Conservation (phyloP, 2,329 filamentous ascomycete species). For the Raffaelea arxii region DNA sequence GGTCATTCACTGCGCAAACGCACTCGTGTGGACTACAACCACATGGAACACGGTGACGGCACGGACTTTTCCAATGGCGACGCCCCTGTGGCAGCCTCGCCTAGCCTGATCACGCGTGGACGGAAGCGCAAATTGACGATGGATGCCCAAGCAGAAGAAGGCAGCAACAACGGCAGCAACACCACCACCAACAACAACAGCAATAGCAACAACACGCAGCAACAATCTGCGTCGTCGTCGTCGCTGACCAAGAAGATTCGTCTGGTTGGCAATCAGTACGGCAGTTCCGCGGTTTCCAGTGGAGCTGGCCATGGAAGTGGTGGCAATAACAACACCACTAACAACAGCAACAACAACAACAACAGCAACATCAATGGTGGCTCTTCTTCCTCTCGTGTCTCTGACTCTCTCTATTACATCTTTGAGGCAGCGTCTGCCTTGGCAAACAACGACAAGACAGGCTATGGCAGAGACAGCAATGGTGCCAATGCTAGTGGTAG, state of each 20-base stretch:
- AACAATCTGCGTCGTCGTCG: conserved; percentile 11
- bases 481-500: neutral
- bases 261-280: conserved; percentile 13
- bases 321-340: neutral
- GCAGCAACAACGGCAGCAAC: conserved; percentile 11
- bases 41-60: conserved; percentile 38
- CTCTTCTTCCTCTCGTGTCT: too few species aligned
- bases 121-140: conserved; percentile 20
- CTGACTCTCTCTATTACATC: too few species aligned
- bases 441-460: neutral
- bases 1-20: conserved; percentile 49
- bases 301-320: too few species aligned
- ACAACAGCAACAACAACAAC: neutral
- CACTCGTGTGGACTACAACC: conserved; percentile 47
- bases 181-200: conserved; percentile 10
- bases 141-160: conserved; percentile 16
- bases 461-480: neutral
- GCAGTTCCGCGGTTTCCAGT: neutral
- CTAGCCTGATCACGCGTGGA: conserved; percentile 18
- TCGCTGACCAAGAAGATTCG: conserved; percentile 26
- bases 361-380: neutral
- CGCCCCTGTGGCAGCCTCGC: conserved; percentile 13
- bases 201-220: neutral
- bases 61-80: conserved; percentile 7
- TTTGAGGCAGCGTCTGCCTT: neutral